Percentiles rank a stretch among this genome's conserved stretches.
Evolutionary conservation across 2,329 filamentous ascomycete genomes (phyloP).

Genomic region (Fusarium goolgardi): DNA sequence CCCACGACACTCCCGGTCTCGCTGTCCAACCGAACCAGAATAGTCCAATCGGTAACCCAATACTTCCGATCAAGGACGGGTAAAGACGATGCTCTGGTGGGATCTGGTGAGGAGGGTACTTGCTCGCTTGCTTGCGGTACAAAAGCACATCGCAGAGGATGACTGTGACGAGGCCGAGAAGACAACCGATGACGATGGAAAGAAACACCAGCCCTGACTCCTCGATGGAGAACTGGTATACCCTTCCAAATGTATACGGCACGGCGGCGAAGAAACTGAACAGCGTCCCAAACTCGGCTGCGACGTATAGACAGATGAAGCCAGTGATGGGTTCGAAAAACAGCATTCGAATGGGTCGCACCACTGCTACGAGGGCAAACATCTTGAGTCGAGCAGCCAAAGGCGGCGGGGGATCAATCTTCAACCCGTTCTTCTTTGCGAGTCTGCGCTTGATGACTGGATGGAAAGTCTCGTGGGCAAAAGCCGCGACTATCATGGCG

Average conservation of each 20-base stretch:
- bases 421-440: slow-evolving; percentile 51
- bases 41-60: slow-evolving; percentile 63
- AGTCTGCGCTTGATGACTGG: slow-evolving; percentile 59
- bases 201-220: slow-evolving; percentile 60
- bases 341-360: slow-evolving; percentile 68
- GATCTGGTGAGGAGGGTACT: slow-evolving; percentile 51
- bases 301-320: slow-evolving; percentile 63
- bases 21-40: slow-evolving; percentile 73
- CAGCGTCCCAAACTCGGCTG: slow-evolving; percentile 63
- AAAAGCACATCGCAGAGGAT: slow-evolving; percentile 56
- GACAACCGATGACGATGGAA: slow-evolving; percentile 58
- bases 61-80: slow-evolving; percentile 67
- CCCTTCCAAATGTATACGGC: slow-evolving; percentile 59
- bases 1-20: slow-evolving; percentile 59
- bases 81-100: slow-evolving; percentile 69
- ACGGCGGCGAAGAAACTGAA: slow-evolving; percentile 66
- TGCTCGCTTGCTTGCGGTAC: slow-evolving; percentile 54
- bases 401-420: slow-evolving; percentile 43
- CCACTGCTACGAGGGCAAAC: slow-evolving; percentile 58
- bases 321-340: slow-evolving; percentile 72
- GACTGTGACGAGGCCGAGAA: slow-evolving; percentile 57
- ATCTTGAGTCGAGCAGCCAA: slow-evolving; percentile 41
- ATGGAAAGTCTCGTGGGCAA: slow-evolving; percentile 68
- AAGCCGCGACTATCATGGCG: slow-evolving; percentile 51
- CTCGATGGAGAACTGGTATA: slow-evolving; percentile 59